Base-by-base conservation (phyloP, 2,329 filamentous ascomycete genomes). In the Venturia aucupariae region DNA sequence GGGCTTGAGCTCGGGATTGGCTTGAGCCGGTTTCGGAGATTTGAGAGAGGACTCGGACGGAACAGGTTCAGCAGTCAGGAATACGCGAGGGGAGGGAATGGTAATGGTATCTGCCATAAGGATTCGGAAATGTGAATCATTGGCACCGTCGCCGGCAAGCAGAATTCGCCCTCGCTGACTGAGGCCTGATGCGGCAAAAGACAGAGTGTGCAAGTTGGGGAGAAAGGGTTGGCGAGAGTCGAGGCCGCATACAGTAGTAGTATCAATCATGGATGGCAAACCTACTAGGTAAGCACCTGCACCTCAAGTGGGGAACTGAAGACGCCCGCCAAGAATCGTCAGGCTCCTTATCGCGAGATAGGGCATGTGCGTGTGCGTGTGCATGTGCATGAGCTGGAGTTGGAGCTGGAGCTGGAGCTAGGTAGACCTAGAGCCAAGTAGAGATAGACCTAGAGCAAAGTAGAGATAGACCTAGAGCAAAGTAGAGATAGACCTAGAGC, bases 11-110 rank as follows among this genome's bases (percentile, higher is more conserved):
- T 46, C 57, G 22, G n/a, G 24, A 19, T 44, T 19, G 3, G 65
- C 15, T 39, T 22, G n/a, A 5, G 62, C 62, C 62, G 62, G 48
- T 32, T 63, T 63, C 62, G 59, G 42, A 62, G 64, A 69, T 64
- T 70, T 71, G 73, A 69, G 67, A 64, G 71, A 71, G 62, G n/a
- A n/a, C n/a, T n/a, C 61, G 41, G 65, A 30, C 62, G 71, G 68
- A 65, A 62, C 62, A 46, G 70, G 68, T 59, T 77, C 75, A 70
- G 73, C 48, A 24, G 61, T 72, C 66, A 80, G 78, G 71, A 81
- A 84, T 73, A 80, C 80, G 67, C 82, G 81, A 64, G 84, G 82
- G 62, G 83, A 84, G 66, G 84, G 83, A 68, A 86, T 84, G 71
- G 79, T 81, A 75, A 85, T 82, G 68, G 79, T 79, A 76, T 86